phyloP scores from a whole-genome alignment of 1,284 basidiomycete genomes.

The Inonotus hispidus region DNA sequence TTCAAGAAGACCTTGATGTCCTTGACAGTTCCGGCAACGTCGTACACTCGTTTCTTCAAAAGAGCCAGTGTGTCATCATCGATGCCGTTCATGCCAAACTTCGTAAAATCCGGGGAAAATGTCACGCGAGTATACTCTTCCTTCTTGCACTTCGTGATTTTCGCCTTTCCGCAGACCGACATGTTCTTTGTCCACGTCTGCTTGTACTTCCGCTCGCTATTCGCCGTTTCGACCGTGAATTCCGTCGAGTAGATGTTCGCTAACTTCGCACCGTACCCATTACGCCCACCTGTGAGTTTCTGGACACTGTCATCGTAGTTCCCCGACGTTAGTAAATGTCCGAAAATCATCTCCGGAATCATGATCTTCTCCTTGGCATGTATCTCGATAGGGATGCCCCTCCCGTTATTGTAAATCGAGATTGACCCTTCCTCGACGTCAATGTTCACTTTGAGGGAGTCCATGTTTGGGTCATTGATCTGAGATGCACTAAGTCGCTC shows the following conservation, averaged over 20 bases:
- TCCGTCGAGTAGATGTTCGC: constrained; percentile 98
- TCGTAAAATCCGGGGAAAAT: constrained; percentile 88
- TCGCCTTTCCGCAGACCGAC: constrained; percentile 80
- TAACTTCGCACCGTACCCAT: constrained; percentile 97
- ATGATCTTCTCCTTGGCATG: constrained; percentile 92
- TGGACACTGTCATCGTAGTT: constrained; percentile 99
- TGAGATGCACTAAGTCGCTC: constrained; percentile 28
- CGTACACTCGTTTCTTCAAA: constrained; percentile 93
- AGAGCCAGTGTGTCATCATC: constrained; percentile 91
- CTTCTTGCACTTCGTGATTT: constrained; percentile 87
- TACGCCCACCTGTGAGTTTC: constrained; percentile 97
- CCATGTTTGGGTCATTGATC: constrained; percentile 90
- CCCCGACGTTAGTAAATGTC: constrained; percentile 90
- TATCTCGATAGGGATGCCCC: constrained; percentile 95
- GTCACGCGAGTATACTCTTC: constrained; percentile 96
- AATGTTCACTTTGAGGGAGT: constrained; percentile 83
- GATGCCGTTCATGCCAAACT: constrained; percentile 91
- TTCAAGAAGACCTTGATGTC: constrained; percentile 94
- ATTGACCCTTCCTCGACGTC: constrained; percentile 83
- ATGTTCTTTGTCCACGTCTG: constrained; percentile 97
- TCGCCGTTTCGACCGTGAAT: constrained; percentile 96
- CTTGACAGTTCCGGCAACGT: constrained; percentile 93
- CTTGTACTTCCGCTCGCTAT: constrained; percentile 85
- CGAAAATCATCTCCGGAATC: constrained; percentile 98
- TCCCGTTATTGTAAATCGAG: constrained; percentile 94